Conservation (phyloP, 2,329 filamentous ascomycete genomes). For the Aspergillus sp. region DNA sequence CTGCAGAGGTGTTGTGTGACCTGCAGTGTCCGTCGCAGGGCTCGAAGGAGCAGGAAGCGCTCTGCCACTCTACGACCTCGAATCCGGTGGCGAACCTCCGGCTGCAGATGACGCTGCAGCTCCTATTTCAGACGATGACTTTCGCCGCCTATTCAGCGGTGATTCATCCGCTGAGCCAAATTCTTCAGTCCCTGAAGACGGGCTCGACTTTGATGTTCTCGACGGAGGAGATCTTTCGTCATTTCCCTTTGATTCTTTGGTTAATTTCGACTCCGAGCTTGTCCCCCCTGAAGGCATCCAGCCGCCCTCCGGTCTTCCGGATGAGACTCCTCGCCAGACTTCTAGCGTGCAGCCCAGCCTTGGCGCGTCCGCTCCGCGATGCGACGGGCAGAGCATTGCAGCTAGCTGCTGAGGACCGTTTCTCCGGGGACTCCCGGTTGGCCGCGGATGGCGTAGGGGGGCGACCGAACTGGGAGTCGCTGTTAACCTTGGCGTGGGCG, state of each 20-base stretch:
- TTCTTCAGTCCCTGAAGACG: slow-evolving; percentile 67
- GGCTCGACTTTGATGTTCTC: slow-evolving; percentile 63
- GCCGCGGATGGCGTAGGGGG: slow-evolving; percentile 21
- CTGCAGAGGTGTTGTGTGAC: slow-evolving; percentile 99
- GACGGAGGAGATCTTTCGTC: slow-evolving; percentile 39
- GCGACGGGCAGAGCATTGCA: slow-evolving; percentile 46
- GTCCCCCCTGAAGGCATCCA: slow-evolving; percentile 34
- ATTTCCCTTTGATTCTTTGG: slow-evolving; percentile 47
- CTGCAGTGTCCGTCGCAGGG: slow-evolving; percentile 96
- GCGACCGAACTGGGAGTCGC: slow-evolving; percentile 34
- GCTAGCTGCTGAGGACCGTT: slow-evolving; percentile 38
- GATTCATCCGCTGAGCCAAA: slow-evolving; percentile 60
- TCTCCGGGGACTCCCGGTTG: slow-evolving; percentile 27
- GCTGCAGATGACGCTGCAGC: slow-evolving; percentile 52
- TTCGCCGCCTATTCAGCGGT: slow-evolving; percentile 51
- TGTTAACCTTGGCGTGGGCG: slow-evolving; percentile 38
- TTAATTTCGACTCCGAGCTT: slow-evolving; percentile 46
- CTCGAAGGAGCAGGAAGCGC: slow-evolving; percentile 41
- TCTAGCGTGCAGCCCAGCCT: slow-evolving; percentile 44
- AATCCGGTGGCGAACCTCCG: slow-evolving; percentile 34
- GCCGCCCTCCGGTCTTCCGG: slow-evolving; percentile 40
- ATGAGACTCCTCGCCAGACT: slow-evolving; percentile 42
- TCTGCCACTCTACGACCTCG: slow-evolving; percentile 33
- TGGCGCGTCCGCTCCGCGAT: slow-evolving; percentile 46
- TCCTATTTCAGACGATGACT: slow-evolving; percentile 60